Conservation (phyloP, 2,329 filamentous ascomycete genomes). For the Fusarium anthophilum region DNA sequence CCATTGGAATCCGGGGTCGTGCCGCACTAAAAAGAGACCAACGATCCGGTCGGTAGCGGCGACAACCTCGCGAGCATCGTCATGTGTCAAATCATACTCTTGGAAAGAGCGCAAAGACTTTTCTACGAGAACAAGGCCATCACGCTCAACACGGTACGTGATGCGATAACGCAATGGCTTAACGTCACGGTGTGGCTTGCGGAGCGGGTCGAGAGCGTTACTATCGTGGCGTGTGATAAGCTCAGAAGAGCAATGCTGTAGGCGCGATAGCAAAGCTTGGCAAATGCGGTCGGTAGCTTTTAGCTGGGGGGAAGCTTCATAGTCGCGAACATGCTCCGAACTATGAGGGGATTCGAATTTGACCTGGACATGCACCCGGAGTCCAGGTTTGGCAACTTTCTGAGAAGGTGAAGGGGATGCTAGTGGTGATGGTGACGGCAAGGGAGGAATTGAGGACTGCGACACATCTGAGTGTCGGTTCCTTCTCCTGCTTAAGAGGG, state of each 20-base stretch:
- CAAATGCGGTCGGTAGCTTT: constrained; percentile 58
- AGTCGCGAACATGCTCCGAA: constrained; percentile 56
- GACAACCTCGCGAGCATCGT: constrained; percentile 57
- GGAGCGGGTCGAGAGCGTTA: constrained; percentile 54
- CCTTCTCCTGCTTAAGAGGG: constrained; percentile 44
- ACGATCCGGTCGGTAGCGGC: constrained; percentile 61
- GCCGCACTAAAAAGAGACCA: constrained; percentile 59
- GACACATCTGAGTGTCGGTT: constrained; percentile 36
- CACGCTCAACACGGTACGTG: constrained; percentile 56
- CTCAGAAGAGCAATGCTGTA: constrained; percentile 62
- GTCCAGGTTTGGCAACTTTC: constrained; percentile 31
- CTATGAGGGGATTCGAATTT: constrained; percentile 57
- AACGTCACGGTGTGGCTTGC: constrained; percentile 46
- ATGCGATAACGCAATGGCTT: constrained; percentile 61
- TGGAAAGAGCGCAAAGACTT: constrained; percentile 62
- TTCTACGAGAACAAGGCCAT: constrained; percentile 54
- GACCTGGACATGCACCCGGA: constrained; percentile 56
- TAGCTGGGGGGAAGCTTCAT: constrained; percentile 57
- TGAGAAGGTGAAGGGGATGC: constrained; percentile 14
- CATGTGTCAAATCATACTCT: constrained; percentile 54
- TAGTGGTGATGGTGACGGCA: constrained; percentile 17
- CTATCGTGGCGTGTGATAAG: constrained; percentile 64
- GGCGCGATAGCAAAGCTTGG: constrained; percentile 58
- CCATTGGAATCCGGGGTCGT: constrained; percentile 62
- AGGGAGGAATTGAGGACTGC: constrained; percentile 30